Base-by-base conservation (phyloP, 805 yeast genomes). In the Starmerella asiatica region DNA sequence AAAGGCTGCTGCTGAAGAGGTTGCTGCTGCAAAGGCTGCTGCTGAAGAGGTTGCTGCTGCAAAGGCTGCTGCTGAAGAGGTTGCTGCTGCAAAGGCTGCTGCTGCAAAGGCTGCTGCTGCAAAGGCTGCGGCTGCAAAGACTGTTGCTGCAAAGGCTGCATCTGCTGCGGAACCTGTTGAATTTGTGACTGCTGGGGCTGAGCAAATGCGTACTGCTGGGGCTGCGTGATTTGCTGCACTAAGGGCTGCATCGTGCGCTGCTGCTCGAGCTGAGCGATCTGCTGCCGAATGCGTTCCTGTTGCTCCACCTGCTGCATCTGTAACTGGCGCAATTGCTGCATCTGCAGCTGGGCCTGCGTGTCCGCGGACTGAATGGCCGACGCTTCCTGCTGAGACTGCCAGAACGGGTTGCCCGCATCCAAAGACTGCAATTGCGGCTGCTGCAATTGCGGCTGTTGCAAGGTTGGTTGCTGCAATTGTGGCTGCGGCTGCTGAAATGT, bases 251-350 rank as follows among this genome's bases (percentile, higher is more conserved):
- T n/a, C n/a, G 36, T 21, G 31, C 40, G 50, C 24, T 46, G 53
- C 35, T 37, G 52, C 30, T 40, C 43, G 21, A 37, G 42, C 46
- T 40, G 50, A 47, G 28, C 48, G 34, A 36, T 48, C 48, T 49
- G 52, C 54, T 43, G 49, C 34, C 49, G 49, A 41, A 49, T 54
- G 37, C 44, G 46, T 44, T 49, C 43, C 37, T 44, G 34, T 37
- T 47, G 55, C 34, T 44, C 46, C 36, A 47, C 47, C 44, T 44
- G 55, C 40, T 51, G 55, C 37, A 42, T 21, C 36, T 50, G 46
- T 34, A 51, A 54, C 42, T 51, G 57, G 27, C 42, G 54, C 42
- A 53, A 53, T 36, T 52, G 58, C 43, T 46, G 56, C 44, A 52
- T 56, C 39, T 51, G 59, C 33, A 35, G 28, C 44, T 45, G 52